phyloP scores from a whole-genome alignment of 306 rosid species.

The Adenanthera pavonina region DNA sequence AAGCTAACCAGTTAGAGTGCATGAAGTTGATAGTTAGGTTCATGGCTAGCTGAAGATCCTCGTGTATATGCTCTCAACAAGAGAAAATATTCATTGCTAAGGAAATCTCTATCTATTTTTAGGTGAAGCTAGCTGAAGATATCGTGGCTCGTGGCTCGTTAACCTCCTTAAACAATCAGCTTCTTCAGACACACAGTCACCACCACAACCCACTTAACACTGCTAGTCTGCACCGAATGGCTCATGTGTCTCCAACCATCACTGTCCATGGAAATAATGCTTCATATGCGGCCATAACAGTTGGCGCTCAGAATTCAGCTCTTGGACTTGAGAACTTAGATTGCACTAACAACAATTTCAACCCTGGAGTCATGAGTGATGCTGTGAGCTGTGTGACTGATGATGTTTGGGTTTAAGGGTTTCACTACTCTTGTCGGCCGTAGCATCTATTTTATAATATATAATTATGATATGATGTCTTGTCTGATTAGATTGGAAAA shows the following conservation, averaged over 20 bases:
- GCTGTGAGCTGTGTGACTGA: conserved; percentile 55
- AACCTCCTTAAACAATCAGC: conserved; percentile 56
- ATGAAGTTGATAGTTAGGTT: background rate
- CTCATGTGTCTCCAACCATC: conserved; percentile 70
- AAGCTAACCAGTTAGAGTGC: background rate
- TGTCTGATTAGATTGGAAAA: conserved; percentile 8
- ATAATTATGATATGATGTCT: background rate
- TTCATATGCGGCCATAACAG: conserved; percentile 48
- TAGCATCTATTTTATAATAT: conserved; percentile 10
- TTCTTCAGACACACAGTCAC: conserved; percentile 67
- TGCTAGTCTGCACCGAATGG: conserved; percentile 34
- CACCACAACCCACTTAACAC: conserved; percentile 52
- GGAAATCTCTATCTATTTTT: background rate
- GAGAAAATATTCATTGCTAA: background rate
- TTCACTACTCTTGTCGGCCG: conserved; percentile 16
- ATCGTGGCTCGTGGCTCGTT: conserved; percentile 83
- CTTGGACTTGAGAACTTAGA: conserved; percentile 53
- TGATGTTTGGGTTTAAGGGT: conserved; percentile 45
- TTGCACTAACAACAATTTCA: conserved; percentile 38
- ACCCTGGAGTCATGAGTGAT: conserved; percentile 54
- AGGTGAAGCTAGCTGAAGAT: conserved; percentile 97
- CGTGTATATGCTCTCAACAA: background rate
- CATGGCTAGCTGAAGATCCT: background rate
- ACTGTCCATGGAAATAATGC: conserved; percentile 60
- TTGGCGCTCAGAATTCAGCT: conserved; percentile 56